Base-by-base conservation (phyloP, 257 asterid genomes). In the Solanum boliviense region DNA sequence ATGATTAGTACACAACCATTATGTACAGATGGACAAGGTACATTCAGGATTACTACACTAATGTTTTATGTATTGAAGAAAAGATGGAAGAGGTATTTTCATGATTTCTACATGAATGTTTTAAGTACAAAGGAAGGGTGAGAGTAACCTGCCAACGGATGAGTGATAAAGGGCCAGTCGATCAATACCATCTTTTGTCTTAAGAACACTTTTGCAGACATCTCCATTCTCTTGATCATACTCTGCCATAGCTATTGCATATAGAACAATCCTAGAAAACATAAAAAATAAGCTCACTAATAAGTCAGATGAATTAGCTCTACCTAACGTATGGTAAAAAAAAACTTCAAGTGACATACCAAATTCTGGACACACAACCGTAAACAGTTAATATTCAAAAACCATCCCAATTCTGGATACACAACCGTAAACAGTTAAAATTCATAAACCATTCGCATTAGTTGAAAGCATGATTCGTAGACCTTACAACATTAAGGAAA, bases 131-230 rank as follows among this genome's bases (percentile, higher is more conserved):
- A 84, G 38, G 52, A 83, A 90, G 88, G 32, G 70, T 46, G 68
- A 87, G 74, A 44, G 90, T 79, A 65, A 95, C 98, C 99, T 95
- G 94, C 98, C 98, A 92, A 94, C 88, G 67, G 98, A 97, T 39
- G 95, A 92, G 94, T 94, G 95, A 89, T 97, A 94, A 86, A 95
- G 96, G 84, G 94, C 91, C 87, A 96, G 89, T 76, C 89, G 92
- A 65, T 89, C 86, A 83, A 97, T 92, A 91, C 98, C 98, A 25
- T 90, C 91, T 90, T 90, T 94, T 83, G 99, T 96, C 89, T 87
- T 88, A 70, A 97, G 91, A 87, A 93, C 92, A 89, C 93, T 93
- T 89, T 91, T 91, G 85, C 95, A 90, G 11, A 16, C 89, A 87
- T 89, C 93, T 87, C 79, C 71, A 68, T 86, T 91, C 83, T 93